Evolutionary conservation across 345 rosid species (phyloP).

Genomic region (Boechera stricta): DNA sequence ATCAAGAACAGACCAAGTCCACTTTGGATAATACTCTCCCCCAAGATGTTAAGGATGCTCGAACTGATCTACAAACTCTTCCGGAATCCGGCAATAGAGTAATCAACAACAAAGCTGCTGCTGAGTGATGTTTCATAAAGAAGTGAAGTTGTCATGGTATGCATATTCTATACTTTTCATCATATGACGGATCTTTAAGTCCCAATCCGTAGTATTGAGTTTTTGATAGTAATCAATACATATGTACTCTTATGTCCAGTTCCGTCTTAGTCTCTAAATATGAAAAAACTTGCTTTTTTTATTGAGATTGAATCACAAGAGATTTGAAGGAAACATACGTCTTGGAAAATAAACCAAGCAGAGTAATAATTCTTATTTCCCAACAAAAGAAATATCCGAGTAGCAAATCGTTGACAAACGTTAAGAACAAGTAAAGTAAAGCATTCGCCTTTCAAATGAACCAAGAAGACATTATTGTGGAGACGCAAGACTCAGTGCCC

Average conservation of each 20-base stretch:
- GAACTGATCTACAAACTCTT: constrained; percentile 58
- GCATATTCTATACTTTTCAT: constrained; percentile 19
- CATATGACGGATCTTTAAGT: not conserved
- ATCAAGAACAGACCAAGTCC: constrained; percentile 41
- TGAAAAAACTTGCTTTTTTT: not conserved
- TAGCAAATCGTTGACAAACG: constrained; percentile 1
- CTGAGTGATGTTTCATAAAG: constrained; percentile 49
- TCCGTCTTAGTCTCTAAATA: not conserved
- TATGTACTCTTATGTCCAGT: not conserved
- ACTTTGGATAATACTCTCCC: constrained; percentile 33
- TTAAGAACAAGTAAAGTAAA: constrained; percentile 15
- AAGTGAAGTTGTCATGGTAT: constrained; percentile 19
- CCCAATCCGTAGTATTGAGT: constrained; percentile 17
- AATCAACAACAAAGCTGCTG: constrained; percentile 45
- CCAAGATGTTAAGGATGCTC: constrained; percentile 58
- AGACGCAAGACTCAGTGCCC: constrained; percentile 32
- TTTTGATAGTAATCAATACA: constrained; percentile 21
- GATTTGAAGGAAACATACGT: constrained; percentile 14
- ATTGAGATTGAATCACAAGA: constrained; percentile 21
- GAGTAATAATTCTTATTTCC: constrained; percentile 30
- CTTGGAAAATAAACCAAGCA: constrained; percentile 23
- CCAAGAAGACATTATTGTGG: constrained; percentile 10
- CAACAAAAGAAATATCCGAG: constrained; percentile 4
- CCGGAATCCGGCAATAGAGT: constrained; percentile 50
- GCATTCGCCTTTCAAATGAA: constrained; percentile 22